Evolutionary conservation across 1,139 yeast species (phyloP), one percentile per base, ranked within the genome.

Genomic region (Suhomyces anneliseae): DNA sequence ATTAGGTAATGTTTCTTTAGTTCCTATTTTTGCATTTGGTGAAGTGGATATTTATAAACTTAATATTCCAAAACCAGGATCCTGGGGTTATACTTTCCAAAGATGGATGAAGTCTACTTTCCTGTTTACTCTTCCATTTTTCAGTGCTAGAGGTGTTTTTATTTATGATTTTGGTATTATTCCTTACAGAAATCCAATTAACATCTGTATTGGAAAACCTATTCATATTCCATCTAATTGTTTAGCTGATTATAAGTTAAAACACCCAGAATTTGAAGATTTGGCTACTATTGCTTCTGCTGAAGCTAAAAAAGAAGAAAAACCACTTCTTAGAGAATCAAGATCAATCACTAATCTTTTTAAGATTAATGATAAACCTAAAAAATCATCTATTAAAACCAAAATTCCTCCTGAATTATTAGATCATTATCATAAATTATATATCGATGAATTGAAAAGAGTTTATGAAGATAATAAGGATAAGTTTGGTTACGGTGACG

Each of bases 1-100:
- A 58, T 72, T 84, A 24, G 95, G 95, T 0, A 85, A 87, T 56
- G 84, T 90, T 0, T 76, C 81, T 29, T 65, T 93, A 14, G 98
- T 93, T 1, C 99, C 99, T 0, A 82, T 88, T 4, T 83, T 88
- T 65, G 95, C 90, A 26, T 93, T 93, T 71, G 99, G 99, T 4
- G 99, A 93, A 61, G 95, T 87, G 35, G 89, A 87, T 50, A 70
- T 89, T 36, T 90, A 85, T 65, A 81, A 83, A 48, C 81, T 89
- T 45, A 68, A 81, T 4, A 71, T 75, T 43, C 87, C 89, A 8
- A 71, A 58, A 57, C 68, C 79, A 60, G 61, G 79, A 56, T 83
- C 93, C 0, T 56, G 60, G 58, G 77, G 70, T 59, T 81, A 59
- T 56, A 74, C 70, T 46, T 64, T 87, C 48, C 98, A 92, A 64